Evolutionary conservation across 805 yeast genomes (phyloP).

Genomic region (Priceomyces fermenticarens): DNA sequence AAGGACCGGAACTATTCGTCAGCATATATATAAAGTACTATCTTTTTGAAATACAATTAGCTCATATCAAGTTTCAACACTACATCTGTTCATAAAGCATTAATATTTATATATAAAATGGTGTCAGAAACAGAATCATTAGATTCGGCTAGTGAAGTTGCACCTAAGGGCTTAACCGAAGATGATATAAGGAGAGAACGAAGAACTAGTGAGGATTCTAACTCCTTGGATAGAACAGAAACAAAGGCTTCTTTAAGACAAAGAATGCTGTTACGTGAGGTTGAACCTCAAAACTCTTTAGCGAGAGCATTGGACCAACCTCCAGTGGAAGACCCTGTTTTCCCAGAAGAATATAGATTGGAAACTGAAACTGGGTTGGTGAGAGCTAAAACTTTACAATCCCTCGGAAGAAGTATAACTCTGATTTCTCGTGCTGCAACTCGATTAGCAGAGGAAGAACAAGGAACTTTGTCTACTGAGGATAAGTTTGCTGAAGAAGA

Average conservation of each 20-base stretch:
- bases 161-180: neutral
- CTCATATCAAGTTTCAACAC: no score
- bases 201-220: neutral
- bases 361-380: slow-evolving; percentile 90
- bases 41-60: no score
- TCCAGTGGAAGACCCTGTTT: slow-evolving; percentile 60
- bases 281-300: neutral
- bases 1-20: no score
- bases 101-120: neutral
- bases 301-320: slow-evolving; percentile 47
- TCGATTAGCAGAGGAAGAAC: slow-evolving; percentile 15
- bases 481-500: slow-evolving; percentile 42
- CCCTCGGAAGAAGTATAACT: slow-evolving; percentile 51
- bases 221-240: slow-evolving; percentile 33
- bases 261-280: no score
- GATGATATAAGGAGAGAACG: neutral
- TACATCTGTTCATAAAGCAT: no score
- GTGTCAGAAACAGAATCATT: neutral
- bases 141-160: neutral
- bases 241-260: slow-evolving; percentile 67
- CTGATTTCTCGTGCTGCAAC: slow-evolving; percentile 7
- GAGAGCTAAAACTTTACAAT: slow-evolving; percentile 68
- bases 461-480: slow-evolving; percentile 11
- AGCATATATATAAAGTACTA: no score
- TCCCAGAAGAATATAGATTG: slow-evolving; percentile 89